Base-by-base conservation (phyloP, 2,329 filamentous ascomycete species). In the Fusarium brachygibbosum region DNA sequence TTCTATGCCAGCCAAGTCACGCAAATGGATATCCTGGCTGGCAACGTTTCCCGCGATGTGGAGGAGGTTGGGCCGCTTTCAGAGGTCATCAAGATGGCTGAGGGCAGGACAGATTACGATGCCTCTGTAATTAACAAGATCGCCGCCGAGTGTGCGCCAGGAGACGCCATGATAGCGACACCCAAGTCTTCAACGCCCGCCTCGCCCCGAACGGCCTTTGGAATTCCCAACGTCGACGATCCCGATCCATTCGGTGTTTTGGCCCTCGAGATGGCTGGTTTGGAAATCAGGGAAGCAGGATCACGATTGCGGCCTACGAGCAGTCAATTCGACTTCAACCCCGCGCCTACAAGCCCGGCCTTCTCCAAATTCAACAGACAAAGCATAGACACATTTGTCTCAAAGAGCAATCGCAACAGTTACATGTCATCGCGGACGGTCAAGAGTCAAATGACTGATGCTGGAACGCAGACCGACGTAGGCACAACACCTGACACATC, bases 211-310 rank as follows among this genome's bases (percentile, higher is more conserved):
- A 79, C 84, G 31, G 81, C 82, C 3, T 97, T 98, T 80, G 94
- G 94, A 3, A 84, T 97, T 17, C 94, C 93, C 1, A 89, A 91
- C 67, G 81, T 83, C 5, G 89, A 94, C 56, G 95, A 98, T 73
- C 94, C 94, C 0, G 95, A 98, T 77, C 95, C 95, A 1, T 98
- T 93, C 76, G 95, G 95, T 25, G 92, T 98, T 28, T 87, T 94
- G 68, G 94, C 95, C 10, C 82, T 98, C n/a, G 93, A 97, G 76
- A 91, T 93, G 82, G 92, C 94, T 64, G 95, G 95, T 4, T 83
- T 98, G 58, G 93, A 95, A 73, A 96, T 98, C 70, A 88, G 92
- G 53, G 94, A 98, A 81, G 94, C 94, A n/a, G 94, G 93, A 34
- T 88, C 89, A 50, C 75, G 75, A 9, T 84, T 88, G 55, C 85